Evolutionary conservation across 768 basidiomycete genomes (phyloP).

Genomic region (Agrocybe praecox): DNA sequence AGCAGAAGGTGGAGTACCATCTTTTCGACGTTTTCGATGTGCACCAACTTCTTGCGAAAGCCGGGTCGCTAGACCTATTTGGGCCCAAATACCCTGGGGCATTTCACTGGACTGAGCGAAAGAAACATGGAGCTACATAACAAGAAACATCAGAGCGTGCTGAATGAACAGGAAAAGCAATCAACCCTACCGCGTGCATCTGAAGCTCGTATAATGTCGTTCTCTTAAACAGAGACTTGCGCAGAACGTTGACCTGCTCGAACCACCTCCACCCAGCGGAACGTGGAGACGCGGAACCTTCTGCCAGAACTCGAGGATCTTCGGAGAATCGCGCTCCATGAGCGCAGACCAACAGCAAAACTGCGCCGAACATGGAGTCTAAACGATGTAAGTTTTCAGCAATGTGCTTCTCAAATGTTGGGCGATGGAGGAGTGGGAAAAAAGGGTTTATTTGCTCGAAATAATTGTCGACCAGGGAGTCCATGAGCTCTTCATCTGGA

Average conservation of each 20-base stretch:
- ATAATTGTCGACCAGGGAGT: constrained; percentile 59
- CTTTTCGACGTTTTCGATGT: constrained; percentile 46
- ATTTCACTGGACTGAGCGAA: constrained; percentile 51
- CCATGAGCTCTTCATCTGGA: constrained; percentile 57
- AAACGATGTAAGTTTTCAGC: constrained; percentile 48
- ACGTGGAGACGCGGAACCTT: constrained; percentile 41
- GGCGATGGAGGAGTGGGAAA: constrained; percentile 71
- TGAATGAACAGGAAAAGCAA: background rate
- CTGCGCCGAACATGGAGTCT: constrained; percentile 50
- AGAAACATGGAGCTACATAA: constrained; percentile 45
- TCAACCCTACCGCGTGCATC: constrained; percentile 52
- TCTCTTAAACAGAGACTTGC: constrained; percentile 57
- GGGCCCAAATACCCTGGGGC: constrained; percentile 62
- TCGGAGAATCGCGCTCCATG: constrained; percentile 60
- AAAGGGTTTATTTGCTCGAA: constrained; percentile 58
- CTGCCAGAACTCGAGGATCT: constrained; percentile 61
- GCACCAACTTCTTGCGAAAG: constrained; percentile 77
- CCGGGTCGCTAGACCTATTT: constrained; percentile 69
- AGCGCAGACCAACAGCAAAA: constrained; percentile 67
- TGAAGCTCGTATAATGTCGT: constrained; percentile 77
- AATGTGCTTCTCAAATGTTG: constrained; percentile 61
- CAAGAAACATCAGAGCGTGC: background rate
- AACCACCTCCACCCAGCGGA: constrained; percentile 69
- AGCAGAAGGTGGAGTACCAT: constrained; percentile 31
- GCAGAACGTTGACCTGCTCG: constrained; percentile 63